A percentile compares a stretch with the other conserved stretches of the same genome.
Evolutionary conservation across 2,329 filamentous ascomycete species (phyloP).

Genomic region (Rhynchosporium secalis): DNA sequence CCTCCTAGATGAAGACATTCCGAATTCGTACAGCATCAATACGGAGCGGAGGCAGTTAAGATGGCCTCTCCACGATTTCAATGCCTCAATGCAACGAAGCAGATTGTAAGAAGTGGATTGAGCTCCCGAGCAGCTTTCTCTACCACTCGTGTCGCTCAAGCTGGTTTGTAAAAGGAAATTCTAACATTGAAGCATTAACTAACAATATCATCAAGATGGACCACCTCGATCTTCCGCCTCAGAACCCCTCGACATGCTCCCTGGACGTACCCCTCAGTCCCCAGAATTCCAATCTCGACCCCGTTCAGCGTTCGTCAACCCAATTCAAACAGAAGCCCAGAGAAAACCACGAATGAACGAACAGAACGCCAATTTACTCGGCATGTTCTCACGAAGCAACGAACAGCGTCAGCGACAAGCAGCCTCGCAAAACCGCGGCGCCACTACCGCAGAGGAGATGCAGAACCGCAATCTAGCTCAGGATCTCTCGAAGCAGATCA

Average conservation of each 20-base stretch:
- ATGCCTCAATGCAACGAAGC: slow-evolving; percentile 34
- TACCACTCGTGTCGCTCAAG: slow-evolving; percentile 27
- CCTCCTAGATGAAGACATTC: neutral
- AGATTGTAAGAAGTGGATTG: slow-evolving; percentile 18
- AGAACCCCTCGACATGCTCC: slow-evolving; percentile 18
- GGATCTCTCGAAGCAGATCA: slow-evolving; percentile 63
- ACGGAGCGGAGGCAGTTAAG: neutral
- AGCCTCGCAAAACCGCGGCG: neutral
- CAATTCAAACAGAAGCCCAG: neutral
- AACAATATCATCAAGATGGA: slow-evolving; percentile 9
- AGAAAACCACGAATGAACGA: neutral
- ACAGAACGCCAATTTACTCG: neutral
- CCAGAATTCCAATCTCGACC: slow-evolving; percentile 3
- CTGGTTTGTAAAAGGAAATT: slow-evolving; percentile 29
- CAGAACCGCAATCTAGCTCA: slow-evolving; percentile 25
- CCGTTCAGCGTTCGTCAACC: slow-evolving; percentile 13
- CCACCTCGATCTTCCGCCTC: slow-evolving; percentile 12
- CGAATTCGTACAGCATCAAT: slow-evolving; percentile 10
- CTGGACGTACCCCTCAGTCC: slow-evolving; percentile 1
- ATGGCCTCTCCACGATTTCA: slow-evolving; percentile 37
- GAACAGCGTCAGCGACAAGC: neutral
- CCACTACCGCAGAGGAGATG: neutral
- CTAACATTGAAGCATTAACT: slow-evolving; percentile 16
- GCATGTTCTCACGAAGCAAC: neutral
- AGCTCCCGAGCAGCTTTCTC: slow-evolving; percentile 32